These are phyloP conservation scores for Fusarium sp. DNA, from an alignment of 2,329 filamentous ascomycete species.

Conservation along the genomic window DNA sequence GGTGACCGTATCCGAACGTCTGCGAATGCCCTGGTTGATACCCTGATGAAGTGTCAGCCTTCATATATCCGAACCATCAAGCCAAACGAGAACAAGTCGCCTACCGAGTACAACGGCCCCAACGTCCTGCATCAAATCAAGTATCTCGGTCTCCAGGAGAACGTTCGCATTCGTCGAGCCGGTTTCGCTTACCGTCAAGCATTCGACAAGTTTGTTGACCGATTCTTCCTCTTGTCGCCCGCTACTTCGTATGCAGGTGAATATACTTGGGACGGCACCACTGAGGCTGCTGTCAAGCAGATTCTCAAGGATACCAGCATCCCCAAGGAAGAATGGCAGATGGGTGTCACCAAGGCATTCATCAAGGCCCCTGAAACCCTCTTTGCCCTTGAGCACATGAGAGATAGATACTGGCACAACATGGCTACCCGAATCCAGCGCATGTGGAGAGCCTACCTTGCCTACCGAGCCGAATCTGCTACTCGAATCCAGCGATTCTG, in stretches of 20 bases:
- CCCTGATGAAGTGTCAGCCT: constrained; percentile 95
- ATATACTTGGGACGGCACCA: constrained; percentile 92
- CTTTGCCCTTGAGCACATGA: constrained; percentile 96
- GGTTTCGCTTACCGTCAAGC: constrained; percentile 97
- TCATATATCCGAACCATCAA: constrained; percentile 99
- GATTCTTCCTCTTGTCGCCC: constrained; percentile 93
- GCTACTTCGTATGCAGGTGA: constrained; percentile 96
- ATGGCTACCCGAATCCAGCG: constrained; percentile 98
- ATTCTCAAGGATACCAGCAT: constrained; percentile 98
- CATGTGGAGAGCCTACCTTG: constrained; percentile 94
- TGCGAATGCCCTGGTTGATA: constrained; percentile 92
- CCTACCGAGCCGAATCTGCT: constrained; percentile 90
- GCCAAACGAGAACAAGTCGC: constrained; percentile 98
- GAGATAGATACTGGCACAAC: constrained; percentile 98
- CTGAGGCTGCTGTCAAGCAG: constrained; percentile 85
- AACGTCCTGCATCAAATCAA: constrained; percentile 99
- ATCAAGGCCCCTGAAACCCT: constrained; percentile 98
- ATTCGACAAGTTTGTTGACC: constrained; percentile 97
- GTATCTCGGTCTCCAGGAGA: constrained; percentile 98
- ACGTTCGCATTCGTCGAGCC: constrained; percentile 94
- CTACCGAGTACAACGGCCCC: constrained; percentile 85
- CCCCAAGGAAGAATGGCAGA: constrained; percentile 92
- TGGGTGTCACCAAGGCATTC: constrained; percentile 96
- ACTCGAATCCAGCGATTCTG: constrained; percentile 95
- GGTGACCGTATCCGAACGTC: constrained; percentile 96